Conservation (phyloP, 257 asterid genomes). For the Solanum clarkiae region DNA sequence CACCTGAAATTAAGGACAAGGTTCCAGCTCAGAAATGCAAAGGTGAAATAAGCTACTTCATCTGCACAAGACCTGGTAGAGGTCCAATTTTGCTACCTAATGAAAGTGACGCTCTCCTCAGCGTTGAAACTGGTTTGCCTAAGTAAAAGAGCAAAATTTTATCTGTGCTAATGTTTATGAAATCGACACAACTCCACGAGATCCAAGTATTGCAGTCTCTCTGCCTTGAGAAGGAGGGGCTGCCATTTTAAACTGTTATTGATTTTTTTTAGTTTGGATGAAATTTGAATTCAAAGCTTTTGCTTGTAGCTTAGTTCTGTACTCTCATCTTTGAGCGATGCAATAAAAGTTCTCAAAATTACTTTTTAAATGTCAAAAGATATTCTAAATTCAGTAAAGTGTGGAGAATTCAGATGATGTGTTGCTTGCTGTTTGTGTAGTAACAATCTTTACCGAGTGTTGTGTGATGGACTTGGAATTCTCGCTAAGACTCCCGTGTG, state of each 20-base stretch:
- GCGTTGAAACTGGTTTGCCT: slow-evolving; percentile 69
- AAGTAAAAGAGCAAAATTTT: slow-evolving; percentile 21
- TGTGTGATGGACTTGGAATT: too few relatives aligned
- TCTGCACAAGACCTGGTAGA: slow-evolving; percentile 44
- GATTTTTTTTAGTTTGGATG: background rate
- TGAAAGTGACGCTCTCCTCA: slow-evolving; percentile 57
- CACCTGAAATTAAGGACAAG: slow-evolving; percentile 67
- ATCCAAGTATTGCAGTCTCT: background rate
- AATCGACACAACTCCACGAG: background rate
- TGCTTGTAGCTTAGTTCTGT: background rate
- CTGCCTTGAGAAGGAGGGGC: background rate
- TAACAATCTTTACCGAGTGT: background rate
- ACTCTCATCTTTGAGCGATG: background rate
- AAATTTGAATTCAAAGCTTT: background rate
- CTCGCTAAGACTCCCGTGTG: too few relatives aligned
- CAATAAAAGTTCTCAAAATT: background rate
- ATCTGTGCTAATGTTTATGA: background rate
- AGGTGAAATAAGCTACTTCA: slow-evolving; percentile 91
- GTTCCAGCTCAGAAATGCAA: slow-evolving; percentile 30
- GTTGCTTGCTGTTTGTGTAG: background rate
- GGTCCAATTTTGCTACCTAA: slow-evolving; percentile 77
- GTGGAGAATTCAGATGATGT: background rate
- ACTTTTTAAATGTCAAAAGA: background rate
- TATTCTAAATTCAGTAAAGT: background rate
- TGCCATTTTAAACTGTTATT: background rate